Conservation (phyloP, 139 green algal species). For the Haematococcus lacustris region DNA sequence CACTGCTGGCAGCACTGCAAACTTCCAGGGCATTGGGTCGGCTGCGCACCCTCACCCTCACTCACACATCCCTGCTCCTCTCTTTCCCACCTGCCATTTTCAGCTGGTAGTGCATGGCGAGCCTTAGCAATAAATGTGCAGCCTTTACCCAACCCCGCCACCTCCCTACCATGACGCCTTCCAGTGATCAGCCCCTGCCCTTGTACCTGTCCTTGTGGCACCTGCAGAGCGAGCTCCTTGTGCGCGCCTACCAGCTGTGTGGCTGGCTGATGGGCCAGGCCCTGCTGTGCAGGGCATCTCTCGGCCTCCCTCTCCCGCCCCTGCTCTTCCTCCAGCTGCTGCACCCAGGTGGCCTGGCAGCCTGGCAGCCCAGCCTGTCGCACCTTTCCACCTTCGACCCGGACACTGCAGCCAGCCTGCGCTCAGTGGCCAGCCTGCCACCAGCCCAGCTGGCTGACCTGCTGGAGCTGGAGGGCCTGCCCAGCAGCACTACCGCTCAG, state of each 20-base stretch:
- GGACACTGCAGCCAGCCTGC: slow-evolving; percentile 20
- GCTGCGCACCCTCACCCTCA: too few species aligned
- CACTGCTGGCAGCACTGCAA: too few species aligned
- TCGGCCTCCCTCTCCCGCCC: slow-evolving; percentile 32
- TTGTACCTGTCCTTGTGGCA: too few species aligned
- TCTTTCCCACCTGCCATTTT: too few species aligned
- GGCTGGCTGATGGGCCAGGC: slow-evolving; percentile 50
- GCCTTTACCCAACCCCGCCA: too few species aligned
- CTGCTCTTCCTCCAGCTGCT: slow-evolving; percentile 39
- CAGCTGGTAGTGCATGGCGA: too few species aligned
- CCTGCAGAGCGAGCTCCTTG: background rate
- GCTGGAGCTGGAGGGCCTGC: slow-evolving; percentile 37
- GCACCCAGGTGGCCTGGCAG: background rate
- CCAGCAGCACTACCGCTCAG: slow-evolving; percentile 10
- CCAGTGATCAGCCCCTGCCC: too few species aligned
- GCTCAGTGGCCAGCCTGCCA: slow-evolving; percentile 16
- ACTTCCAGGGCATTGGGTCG: too few species aligned
- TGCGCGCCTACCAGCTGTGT: slow-evolving; percentile 4
- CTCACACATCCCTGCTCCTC: too few species aligned
- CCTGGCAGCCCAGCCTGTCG: slow-evolving; percentile 28
- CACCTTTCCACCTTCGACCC: slow-evolving; percentile 42
- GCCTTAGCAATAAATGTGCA: too few species aligned
- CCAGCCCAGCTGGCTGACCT: slow-evolving; percentile 18
- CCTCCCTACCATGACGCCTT: too few species aligned
- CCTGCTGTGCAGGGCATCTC: slow-evolving; percentile 31